These are phyloP conservation scores for Ailanthus altissimus DNA, from an alignment of 345 rosid species.

Conservation along the genomic window DNA sequence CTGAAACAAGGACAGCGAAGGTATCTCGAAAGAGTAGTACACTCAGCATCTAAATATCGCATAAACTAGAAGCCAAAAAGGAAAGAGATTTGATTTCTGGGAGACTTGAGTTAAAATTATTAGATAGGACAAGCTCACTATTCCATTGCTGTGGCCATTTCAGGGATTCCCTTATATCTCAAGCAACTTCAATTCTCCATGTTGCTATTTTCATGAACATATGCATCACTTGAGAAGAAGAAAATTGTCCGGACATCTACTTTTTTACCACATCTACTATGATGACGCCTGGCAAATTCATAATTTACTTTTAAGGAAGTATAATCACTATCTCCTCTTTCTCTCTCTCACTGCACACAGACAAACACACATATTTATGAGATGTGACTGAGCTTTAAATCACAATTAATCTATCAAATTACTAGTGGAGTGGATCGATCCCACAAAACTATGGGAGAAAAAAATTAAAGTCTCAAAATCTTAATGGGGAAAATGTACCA, in stretches of 20 bases:
- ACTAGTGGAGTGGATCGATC: background rate
- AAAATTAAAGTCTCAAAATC: background rate
- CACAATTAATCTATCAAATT: background rate
- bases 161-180: slow-evolving; percentile 9
- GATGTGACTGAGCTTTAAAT: background rate
- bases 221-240: slow-evolving; percentile 9
- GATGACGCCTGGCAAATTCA: slow-evolving; percentile 18
- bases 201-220: slow-evolving; percentile 12
- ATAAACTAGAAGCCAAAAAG: background rate
- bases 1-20: slow-evolving; percentile 9
- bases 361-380: background rate
- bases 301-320: slow-evolving; percentile 5
- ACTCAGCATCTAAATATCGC: background rate
- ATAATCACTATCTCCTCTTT: background rate
- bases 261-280: background rate
- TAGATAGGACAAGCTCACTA: slow-evolving; percentile 22
- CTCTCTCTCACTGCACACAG: background rate
- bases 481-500: background rate
- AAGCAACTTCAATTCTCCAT: background rate
- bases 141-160: slow-evolving; percentile 15
- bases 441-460: background rate
- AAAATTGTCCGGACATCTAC: background rate
- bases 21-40: background rate
- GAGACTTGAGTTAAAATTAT: background rate
- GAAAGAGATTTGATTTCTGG: background rate